Base-by-base conservation (phyloP, 2,329 filamentous ascomycete genomes). In the Scytalidium sp. region DNA sequence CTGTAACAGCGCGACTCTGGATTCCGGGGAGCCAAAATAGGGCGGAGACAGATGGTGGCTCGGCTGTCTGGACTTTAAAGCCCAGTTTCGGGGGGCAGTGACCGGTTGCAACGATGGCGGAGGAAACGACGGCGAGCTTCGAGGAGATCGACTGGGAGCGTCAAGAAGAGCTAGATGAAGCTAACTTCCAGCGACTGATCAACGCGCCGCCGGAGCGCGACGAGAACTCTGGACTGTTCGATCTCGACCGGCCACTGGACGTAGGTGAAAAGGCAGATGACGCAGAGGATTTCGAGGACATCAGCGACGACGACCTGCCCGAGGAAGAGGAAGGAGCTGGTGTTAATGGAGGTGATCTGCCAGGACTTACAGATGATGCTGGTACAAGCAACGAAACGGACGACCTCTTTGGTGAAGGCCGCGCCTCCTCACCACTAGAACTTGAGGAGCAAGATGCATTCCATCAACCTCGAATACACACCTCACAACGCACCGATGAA, bases 211-310 rank as follows among this genome's bases (percentile, higher is more conserved):
- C 32, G 4, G 32, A 74, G 52, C 67, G 71, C 49, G 67, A 67
- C 25, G 62, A 60, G 11, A 68, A 64, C 23, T 55, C 60, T 7
- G 56, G 61, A 19, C 62, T 72, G 11, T 63, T 82, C 51, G 70
- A 76, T 23, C 63, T 60, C 36, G 65, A 72, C 45, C 70, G 69
- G 47, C 66, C 75, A 20, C 79, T 85, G 55, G 83, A 85, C 56
- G 76, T 83, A 56, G 75, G 76, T 6, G 87, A 90, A 67, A 99
- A 99, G 69, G 93, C 91, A 48, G 91, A 91, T 52, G 89, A 97
- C 70, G 94, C 94, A 39, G 73, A 94, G 54, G 94, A 99, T 64
- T 99, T 79, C 60, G 90, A 89, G 64, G 90, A 96, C 63, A 92
- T 97, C 54, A 87, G 87, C 57, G 93, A 97, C 65, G 91, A 95